Evolutionary conservation across 495 filamentous ascomycete genomes (phyloP).

Genomic region (Neurospora sublineolata): DNA sequence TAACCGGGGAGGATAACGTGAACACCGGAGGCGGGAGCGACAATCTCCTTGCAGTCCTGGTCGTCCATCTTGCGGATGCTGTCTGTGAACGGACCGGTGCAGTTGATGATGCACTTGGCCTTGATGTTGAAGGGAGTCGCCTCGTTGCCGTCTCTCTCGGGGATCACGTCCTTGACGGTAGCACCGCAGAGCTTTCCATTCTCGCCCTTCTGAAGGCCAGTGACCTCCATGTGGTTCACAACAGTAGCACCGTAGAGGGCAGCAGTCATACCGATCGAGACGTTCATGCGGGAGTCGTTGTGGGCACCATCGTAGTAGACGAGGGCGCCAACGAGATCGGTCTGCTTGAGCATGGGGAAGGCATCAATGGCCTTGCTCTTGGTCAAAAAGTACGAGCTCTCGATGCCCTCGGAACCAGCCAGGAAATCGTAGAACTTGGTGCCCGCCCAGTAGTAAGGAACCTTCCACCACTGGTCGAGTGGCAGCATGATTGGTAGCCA

Average conservation of each 20-base stretch:
- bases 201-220: constrained; percentile 65
- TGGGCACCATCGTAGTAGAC: constrained; percentile 98
- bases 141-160: constrained; percentile 38
- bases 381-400: constrained; percentile 93
- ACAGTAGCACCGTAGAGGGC: constrained; percentile 88
- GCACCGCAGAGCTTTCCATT: constrained; percentile 74
- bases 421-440: constrained; percentile 93
- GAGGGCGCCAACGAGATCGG: constrained; percentile 75
- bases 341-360: constrained; percentile 93
- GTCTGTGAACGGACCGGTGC: constrained; percentile 93
- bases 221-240: constrained; percentile 89
- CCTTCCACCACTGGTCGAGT: constrained; percentile 92
- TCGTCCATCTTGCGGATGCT: constrained; percentile 84
- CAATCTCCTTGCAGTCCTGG: constrained; percentile 65
- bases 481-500: constrained; percentile 99
- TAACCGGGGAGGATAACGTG: constrained; percentile 94
- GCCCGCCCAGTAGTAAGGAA: constrained; percentile 93
- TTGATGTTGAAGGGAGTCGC: constrained; percentile 58
- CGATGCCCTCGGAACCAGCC: constrained; percentile 90
- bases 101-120: constrained; percentile 91
- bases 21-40: constrained; percentile 86
- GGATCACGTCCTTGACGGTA: constrained; percentile 60
- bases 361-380: constrained; percentile 88
- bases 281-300: constrained; percentile 98
- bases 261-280: constrained; percentile 89